Evolutionary conservation across 1,139 yeast species (phyloP).

Genomic region (Starmera stellimalicola): DNA sequence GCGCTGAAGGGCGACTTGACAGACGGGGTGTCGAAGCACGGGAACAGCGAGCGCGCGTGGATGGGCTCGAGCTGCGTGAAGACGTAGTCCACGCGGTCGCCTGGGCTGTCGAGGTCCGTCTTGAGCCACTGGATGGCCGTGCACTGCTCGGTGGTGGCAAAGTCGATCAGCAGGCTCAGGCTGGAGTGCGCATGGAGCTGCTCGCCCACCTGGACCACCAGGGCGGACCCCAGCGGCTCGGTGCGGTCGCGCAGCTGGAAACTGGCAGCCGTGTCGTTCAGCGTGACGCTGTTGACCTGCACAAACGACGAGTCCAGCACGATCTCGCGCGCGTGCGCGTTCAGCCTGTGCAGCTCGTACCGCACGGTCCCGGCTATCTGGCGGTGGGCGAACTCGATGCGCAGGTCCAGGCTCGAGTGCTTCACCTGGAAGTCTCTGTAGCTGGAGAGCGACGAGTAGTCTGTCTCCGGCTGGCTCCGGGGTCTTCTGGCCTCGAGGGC

Average conservation of each 20-base stretch:
- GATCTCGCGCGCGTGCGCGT: conserved; percentile 24
- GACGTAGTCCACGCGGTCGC: conserved; percentile 61
- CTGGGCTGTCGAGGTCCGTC: conserved; percentile 41
- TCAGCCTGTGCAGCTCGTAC: conserved; percentile 29
- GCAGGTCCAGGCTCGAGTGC: conserved; percentile 43
- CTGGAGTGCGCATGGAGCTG: conserved; percentile 12
- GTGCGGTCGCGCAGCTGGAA: conserved; percentile 37
- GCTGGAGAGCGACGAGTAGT: conserved; percentile 72
- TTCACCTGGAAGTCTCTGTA: conserved; percentile 44
- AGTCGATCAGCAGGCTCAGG: conserved; percentile 35
- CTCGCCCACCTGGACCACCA: conserved; percentile 27
- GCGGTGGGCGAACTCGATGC: conserved; percentile 46
- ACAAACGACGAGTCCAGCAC: conserved; percentile 65
- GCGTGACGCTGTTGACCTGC: conserved; percentile 33
- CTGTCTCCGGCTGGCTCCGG: conserved; percentile 35
- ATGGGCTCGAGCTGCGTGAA: conserved; percentile 90
- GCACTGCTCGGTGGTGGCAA: conserved; percentile 61
- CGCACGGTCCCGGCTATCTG: conserved; percentile 48
- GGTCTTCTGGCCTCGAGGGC: conserved; percentile 14
- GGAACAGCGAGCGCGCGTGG: conserved; percentile 82
- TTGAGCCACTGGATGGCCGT: conserved; percentile 84
- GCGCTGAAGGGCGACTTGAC: conserved; percentile 60
- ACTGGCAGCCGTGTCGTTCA: conserved; percentile 30
- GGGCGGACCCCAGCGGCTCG: conserved; percentile 63
- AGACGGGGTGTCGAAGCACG: conserved; percentile 88